Evolutionary conservation across 208 protist genomes (phyloP).

Genomic region (Acanthamoeba lenticulata): DNA sequence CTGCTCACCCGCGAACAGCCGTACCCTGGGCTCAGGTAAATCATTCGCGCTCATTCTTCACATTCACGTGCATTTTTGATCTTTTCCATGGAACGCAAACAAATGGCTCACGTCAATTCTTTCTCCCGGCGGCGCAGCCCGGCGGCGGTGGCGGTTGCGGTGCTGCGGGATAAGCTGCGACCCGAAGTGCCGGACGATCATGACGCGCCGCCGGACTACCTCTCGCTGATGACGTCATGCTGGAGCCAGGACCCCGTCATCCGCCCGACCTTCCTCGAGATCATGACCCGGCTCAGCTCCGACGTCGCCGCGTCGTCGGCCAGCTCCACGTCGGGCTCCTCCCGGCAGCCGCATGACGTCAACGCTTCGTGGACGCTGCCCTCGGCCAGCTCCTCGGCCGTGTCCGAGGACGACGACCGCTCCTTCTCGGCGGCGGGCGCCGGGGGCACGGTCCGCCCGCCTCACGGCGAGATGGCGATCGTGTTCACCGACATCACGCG

Average conservation of each 20-base stretch:
- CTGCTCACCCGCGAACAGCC: slow-evolving; percentile 40
- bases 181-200: neutral
- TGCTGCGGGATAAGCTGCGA: slow-evolving; percentile 40
- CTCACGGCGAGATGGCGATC: slow-evolving; percentile 3
- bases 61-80: neutral
- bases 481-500: slow-evolving; percentile 24
- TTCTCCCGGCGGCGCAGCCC: neutral
- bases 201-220: neutral
- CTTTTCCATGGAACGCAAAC: too few relatives aligned
- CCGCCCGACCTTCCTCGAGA: slow-evolving; percentile 52
- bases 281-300: slow-evolving; percentile 57
- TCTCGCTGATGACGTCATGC: slow-evolving; percentile 49
- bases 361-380: slow-evolving; percentile 5
- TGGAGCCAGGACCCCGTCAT: neutral
- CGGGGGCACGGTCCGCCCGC: neutral
- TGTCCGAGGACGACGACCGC: neutral
- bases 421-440: neutral
- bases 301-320: neutral
- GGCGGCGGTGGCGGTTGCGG: slow-evolving; percentile 38
- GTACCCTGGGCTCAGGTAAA: slow-evolving; percentile 22
- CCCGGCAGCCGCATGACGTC: neutral
- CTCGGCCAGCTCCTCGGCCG: neutral
- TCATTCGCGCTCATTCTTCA: neutral
- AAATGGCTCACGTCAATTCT: too few relatives aligned
- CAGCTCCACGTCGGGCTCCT: neutral